Evolutionary conservation across 1,139 yeast genomes (phyloP).

Genomic region (Geotrichum restrictum): DNA sequence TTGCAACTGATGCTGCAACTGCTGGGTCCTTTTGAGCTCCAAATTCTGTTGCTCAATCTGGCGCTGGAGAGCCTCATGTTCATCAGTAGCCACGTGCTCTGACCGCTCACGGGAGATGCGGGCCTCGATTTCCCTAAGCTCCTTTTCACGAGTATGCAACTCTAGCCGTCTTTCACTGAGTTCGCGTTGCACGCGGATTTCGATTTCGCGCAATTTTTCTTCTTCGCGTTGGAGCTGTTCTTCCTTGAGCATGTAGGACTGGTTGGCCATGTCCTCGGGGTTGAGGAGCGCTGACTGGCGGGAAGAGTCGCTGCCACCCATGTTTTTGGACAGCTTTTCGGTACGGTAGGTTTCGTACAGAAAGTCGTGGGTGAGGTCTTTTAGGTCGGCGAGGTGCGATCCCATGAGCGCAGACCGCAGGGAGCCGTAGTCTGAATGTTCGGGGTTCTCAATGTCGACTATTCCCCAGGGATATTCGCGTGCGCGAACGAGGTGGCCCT

Average conservation of each 20-base stretch:
- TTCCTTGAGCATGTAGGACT: constrained; percentile 41
- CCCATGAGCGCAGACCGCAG: constrained; percentile 76
- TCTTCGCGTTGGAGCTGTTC: constrained; percentile 41
- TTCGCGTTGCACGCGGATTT: constrained; percentile 79
- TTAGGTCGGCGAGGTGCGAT: constrained; percentile 81
- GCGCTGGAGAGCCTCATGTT: constrained; percentile 14
- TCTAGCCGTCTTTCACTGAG: constrained; percentile 78
- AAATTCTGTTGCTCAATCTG: constrained; percentile 18
- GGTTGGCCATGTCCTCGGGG: constrained; percentile 43
- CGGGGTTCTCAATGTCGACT: constrained; percentile 78
- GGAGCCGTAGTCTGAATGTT: constrained; percentile 70
- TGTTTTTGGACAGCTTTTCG: constrained; percentile 57
- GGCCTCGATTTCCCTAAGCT: constrained; percentile 76
- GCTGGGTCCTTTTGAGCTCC: neutral
- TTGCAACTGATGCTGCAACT: neutral
- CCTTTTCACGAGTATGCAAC: constrained; percentile 81
- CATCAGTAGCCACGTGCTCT: constrained; percentile 1
- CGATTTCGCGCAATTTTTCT: constrained; percentile 37
- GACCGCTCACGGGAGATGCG: constrained; percentile 47
- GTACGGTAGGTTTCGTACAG: constrained; percentile 90
- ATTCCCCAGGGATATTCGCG: constrained; percentile 91
- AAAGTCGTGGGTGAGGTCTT: constrained; percentile 87
- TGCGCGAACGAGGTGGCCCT: constrained; percentile 65
- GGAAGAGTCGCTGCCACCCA: constrained; percentile 20
- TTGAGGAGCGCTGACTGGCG: constrained; percentile 32